A percentile compares a stretch with the other conserved stretches of the same genome.
Conservation (phyloP, 2,329 filamentous ascomycete genomes). For the Pseudocercospora pini-densiflorae region DNA sequence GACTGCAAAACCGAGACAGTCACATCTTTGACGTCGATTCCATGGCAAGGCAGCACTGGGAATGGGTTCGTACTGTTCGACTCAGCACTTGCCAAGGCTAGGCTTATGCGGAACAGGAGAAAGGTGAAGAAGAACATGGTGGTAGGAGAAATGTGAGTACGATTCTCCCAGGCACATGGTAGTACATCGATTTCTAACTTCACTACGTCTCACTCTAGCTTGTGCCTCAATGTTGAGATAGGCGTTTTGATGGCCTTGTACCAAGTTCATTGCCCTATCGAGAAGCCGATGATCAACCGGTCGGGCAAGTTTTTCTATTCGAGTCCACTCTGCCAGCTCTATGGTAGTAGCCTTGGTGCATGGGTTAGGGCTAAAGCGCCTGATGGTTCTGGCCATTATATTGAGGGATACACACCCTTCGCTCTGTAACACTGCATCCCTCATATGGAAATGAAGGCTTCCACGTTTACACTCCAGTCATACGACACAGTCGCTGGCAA, state of each 20-base stretch:
- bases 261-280: background rate
- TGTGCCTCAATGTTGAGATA: background rate
- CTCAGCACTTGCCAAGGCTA: background rate
- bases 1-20: background rate
- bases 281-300: background rate
- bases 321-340: background rate
- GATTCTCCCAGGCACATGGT: background rate
- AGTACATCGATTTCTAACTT: background rate
- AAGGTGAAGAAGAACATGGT: background rate
- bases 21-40: conserved; percentile 66
- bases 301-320: background rate
- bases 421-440: too few species aligned
- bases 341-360: background rate
- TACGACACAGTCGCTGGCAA: too few species aligned
- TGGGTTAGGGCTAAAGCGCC: background rate
- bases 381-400: too few species aligned
- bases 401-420: too few species aligned
- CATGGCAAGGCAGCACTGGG: conserved; percentile 65
- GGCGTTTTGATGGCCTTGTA: background rate
- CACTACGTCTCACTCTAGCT: background rate
- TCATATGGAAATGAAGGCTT: too few species aligned
- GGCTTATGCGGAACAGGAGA: background rate
- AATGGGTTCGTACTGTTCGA: conserved; percentile 48
- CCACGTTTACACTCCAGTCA: too few species aligned
- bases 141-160: background rate